Percentiles rank a stretch among this genome's conserved stretches.
Evolutionary conservation across 192 early-diverging fungal genomes (phyloP).

Genomic region (Allomyces macrogynus): DNA sequence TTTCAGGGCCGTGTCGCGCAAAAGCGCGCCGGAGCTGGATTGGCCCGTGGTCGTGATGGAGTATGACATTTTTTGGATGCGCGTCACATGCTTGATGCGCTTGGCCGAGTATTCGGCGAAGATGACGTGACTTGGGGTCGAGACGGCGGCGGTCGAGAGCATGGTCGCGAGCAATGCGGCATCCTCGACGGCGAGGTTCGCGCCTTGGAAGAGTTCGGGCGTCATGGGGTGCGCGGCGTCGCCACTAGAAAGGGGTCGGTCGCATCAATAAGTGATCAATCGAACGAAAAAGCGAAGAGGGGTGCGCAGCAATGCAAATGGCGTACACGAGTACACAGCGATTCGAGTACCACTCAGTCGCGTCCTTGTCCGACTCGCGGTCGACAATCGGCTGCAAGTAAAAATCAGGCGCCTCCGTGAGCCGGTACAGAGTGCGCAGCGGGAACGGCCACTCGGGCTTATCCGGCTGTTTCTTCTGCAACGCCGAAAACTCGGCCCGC

Average conservation of each 20-base stretch:
- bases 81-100: not conserved
- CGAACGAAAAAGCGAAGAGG: no score
- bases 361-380: not conserved
- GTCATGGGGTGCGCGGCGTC: not conserved
- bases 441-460: not conserved
- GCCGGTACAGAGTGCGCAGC: not conserved
- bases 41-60: not conserved
- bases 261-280: no score
- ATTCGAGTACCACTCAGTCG: not conserved
- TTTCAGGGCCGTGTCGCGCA: not conserved
- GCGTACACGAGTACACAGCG: not conserved
- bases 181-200: not conserved
- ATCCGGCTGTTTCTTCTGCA: not conserved
- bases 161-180: not conserved
- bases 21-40: not conserved
- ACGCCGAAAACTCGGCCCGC: not conserved
- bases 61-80: not conserved
- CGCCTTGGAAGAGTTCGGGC: not conserved
- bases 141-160: not conserved
- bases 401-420: not conserved
- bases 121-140: not conserved
- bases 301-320: no score
- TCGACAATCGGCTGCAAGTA: not conserved
- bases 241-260: not conserved
- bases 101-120: not conserved